Conservation (phyloP, 2,329 filamentous ascomycete genomes). For the Ceratocystis ficicola region DNA sequence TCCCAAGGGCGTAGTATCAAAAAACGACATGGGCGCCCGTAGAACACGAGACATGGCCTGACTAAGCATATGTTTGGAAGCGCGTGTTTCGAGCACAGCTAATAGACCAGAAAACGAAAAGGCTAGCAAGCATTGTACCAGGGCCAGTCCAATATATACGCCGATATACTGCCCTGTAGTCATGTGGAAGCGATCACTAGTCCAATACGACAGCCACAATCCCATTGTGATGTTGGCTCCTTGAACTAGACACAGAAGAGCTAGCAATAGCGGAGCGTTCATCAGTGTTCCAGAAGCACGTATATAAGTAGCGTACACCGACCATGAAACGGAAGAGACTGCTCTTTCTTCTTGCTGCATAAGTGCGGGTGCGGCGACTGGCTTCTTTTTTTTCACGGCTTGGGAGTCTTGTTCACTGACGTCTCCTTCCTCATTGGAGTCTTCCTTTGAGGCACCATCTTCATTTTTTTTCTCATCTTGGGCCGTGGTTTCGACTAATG, state of each 20-base stretch:
- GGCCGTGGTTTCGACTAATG: constrained; percentile 75
- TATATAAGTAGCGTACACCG: constrained; percentile 67
- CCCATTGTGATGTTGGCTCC: constrained; percentile 78
- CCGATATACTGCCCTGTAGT: constrained; percentile 60
- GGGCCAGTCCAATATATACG: constrained; percentile 58
- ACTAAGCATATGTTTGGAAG: constrained; percentile 71
- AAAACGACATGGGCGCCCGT: constrained; percentile 75
- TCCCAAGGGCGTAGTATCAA: constrained; percentile 90
- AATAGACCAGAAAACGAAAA: constrained; percentile 71
- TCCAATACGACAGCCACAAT: constrained; percentile 92
- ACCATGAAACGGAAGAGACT: constrained; percentile 64
- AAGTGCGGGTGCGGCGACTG: constrained; percentile 39
- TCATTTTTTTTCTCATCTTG: constrained; percentile 50
- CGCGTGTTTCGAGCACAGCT: constrained; percentile 65
- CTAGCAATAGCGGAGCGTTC: constrained; percentile 51
- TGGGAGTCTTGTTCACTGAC: constrained; percentile 34
- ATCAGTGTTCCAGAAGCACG: constrained; percentile 59
- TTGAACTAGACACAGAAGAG: constrained; percentile 59
- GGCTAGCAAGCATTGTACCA: constrained; percentile 57
- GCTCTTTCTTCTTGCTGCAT: constrained; percentile 66
- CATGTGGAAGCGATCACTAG: constrained; percentile 60
- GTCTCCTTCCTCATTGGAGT: constrained; percentile 35
- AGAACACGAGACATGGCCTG: constrained; percentile 65
- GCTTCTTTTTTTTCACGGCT: constrained; percentile 35
- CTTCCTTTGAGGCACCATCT: constrained; percentile 35